A percentile compares a stretch with the other conserved stretches of the same genome.
Evolutionary conservation across 306 rosid genomes (phyloP).

Genomic region (Rosa persica): DNA sequence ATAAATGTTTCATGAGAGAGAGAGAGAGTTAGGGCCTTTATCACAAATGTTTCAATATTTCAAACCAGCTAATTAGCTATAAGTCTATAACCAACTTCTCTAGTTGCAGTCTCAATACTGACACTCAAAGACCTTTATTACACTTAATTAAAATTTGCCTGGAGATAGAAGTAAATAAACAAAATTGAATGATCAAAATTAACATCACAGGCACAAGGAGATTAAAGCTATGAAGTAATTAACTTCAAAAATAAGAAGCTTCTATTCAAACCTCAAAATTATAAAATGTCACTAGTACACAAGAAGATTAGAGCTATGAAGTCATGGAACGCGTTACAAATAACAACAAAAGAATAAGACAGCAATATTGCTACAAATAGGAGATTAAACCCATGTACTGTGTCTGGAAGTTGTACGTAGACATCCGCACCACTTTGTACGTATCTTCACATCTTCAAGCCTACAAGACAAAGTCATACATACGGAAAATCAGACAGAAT

Average conservation of each 20-base stretch:
- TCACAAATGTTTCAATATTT: no score
- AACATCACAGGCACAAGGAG: background rate
- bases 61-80: no score
- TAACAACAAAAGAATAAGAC: background rate
- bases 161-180: background rate
- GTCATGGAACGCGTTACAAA: background rate
- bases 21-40: no score
- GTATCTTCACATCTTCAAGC: constrained; percentile 8
- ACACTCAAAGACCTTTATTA: background rate
- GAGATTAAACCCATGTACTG: constrained; percentile 3
- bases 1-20: no score
- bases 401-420: background rate
- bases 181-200: background rate
- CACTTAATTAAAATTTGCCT: background rate
- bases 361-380: background rate
- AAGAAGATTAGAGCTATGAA: background rate
- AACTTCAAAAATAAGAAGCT: background rate
- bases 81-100: background rate
- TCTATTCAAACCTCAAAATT: background rate
- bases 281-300: background rate
- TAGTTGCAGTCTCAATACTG: background rate
- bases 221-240: background rate
- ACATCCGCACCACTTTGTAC: background rate
- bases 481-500: background rate
- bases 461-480: background rate